These are phyloP conservation scores for Eucalyptus curtisii DNA, from an alignment of 345 rosid genomes.

Conservation along the genomic window DNA sequence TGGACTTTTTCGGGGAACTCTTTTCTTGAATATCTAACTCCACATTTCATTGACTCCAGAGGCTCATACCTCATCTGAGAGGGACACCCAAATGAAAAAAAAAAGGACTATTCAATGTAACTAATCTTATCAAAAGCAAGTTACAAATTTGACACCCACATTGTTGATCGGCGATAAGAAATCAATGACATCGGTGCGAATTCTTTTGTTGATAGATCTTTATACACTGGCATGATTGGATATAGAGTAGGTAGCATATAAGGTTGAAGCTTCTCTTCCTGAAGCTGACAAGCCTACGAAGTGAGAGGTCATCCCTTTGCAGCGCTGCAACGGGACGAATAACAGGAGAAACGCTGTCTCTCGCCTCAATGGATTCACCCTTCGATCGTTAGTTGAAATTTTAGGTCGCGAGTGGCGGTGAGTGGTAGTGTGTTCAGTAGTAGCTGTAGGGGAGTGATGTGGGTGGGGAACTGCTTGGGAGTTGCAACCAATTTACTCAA, in stretches of 20 bases:
- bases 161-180: neutral
- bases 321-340: neutral
- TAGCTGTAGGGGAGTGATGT: neutral
- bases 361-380: neutral
- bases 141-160: neutral
- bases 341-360: neutral
- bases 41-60: neutral
- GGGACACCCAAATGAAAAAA: neutral
- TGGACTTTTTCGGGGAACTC: neutral
- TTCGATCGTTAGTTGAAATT: neutral
- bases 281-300: neutral
- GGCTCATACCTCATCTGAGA: neutral
- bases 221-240: neutral
- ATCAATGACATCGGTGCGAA: neutral
- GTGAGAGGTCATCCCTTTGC: neutral
- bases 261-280: neutral
- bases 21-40: neutral
- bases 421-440: neutral
- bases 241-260: neutral
- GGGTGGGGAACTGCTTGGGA: slow-evolving; percentile 13
- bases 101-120: neutral
- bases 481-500: slow-evolving; percentile 16
- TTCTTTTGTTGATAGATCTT: neutral
- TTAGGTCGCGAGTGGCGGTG: neutral
- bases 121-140: neutral